Evolutionary conservation across 768 basidiomycete genomes (phyloP), one percentile per base, ranked within the genome.

Genomic region (Gloeopeniophorella convolvens): DNA sequence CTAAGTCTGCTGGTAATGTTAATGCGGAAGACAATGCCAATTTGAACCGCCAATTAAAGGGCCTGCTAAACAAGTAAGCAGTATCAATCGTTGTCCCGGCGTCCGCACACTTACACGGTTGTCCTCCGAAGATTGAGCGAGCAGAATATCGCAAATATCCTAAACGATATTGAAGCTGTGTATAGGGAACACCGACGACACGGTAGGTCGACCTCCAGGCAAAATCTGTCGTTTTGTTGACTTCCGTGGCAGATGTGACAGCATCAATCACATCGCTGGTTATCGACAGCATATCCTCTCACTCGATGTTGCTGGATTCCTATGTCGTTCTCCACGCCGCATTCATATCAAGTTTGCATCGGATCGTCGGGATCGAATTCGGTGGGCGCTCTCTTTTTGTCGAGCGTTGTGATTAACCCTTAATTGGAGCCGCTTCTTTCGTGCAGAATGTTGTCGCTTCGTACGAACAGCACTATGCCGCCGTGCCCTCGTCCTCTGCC

Each of bases 291-390:
- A 88, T 94, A 46, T 80, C 89, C 3, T 77, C 83, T 15, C 88
- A 88, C 64, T 80, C 87, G 0, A 82, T 84, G 23, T 73, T 89
- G 3, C 74, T 96, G 34, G 92, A 95, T 64, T 89, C 89, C 5
- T 94, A 89, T 60, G 89, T 96, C 35, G 82, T 89, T 10, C 73
- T 96, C 1, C 82, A 95, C 61, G 91, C 90, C 0, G 85, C 89
- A 0, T 80, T 97, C 42, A 78, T 95, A 26, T 81, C 88, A 2
- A 79, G 82, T 48, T 66, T 97, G 37, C 80, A 94, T 66, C 85
- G 83, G 63, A 71, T 89, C 24, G 69, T 90, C 12, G 92, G 93
- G 5, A 70, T 90, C 39, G 93, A 95, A 59, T 93, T 95, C 59
- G 93, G 92, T 93, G 64, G 5, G 18, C 20, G 80, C 59, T n/a